Evolutionary conservation across 495 filamentous ascomycete species (phyloP), one percentile per base, ranked within the genome.

Genomic region (Xylaria nigripes): DNA sequence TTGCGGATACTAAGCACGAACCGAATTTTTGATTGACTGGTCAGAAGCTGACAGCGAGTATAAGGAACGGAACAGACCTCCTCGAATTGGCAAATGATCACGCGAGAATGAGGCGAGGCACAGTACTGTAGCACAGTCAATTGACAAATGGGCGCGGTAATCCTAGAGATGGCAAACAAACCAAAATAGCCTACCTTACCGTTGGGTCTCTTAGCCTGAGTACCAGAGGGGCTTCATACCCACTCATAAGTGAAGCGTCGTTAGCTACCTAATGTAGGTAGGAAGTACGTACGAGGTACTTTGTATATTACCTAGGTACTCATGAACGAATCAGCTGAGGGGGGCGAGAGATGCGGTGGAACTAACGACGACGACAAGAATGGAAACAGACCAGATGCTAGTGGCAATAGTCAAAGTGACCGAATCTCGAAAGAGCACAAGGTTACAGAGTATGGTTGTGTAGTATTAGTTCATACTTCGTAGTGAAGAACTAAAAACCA

Each of bases 261-360:
- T 15, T 36, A 36, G 32, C 2, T 36, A 36, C 32, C 32, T 36
- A 12, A n/a, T n/a, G n/a, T n/a, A n/a, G n/a, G n/a, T n/a, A n/a
- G n/a, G n/a, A n/a, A n/a, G n/a, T n/a, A n/a, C n/a, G n/a, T n/a
- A n/a, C n/a, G n/a, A n/a, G n/a, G n/a, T n/a, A n/a, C n/a, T n/a
- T n/a, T n/a, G n/a, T n/a, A n/a, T n/a, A n/a, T n/a, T n/a, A n/a
- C n/a, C 16, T 18, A 5, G 5, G 25, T 32, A n/a, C 44, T 32
- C 22, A 19, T 16, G 18, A 42, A 44, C 38, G 21, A 41, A 48
- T 48, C 51, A 54, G 51, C 51, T 54, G 42, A 32, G 45, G 44
- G 47, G 44, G 51, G 51, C n/a, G 44, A 30, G 13, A 29, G 34
- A 27, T 9, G 23, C 43, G 43, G 51, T 22, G 51, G 45, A 48